Evolutionary conservation across 495 filamentous ascomycete genomes (phyloP).

Genomic region (Trichoderma reesei): DNA sequence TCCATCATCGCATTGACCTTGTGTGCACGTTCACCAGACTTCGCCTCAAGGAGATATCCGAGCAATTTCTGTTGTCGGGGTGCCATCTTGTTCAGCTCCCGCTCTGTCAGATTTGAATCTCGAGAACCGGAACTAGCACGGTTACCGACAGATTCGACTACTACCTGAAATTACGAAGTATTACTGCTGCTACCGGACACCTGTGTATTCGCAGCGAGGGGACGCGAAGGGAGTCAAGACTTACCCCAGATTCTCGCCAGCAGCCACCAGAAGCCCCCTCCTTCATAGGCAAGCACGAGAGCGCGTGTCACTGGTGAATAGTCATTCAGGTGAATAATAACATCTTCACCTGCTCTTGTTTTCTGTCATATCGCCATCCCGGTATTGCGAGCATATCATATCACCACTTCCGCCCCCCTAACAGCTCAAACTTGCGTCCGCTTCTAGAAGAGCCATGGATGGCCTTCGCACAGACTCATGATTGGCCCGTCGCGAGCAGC

Average conservation of each 20-base stretch:
- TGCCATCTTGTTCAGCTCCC: not conserved
- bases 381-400: not conserved
- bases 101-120: not conserved
- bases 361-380: not conserved
- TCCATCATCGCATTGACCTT: not conserved
- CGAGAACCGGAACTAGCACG: not conserved
- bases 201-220: not conserved
- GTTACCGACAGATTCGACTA: not conserved
- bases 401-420: not conserved
- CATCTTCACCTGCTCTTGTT: not conserved
- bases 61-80: not conserved
- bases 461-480: not conserved
- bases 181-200: not conserved
- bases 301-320: not conserved
- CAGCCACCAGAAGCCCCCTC: not conserved
- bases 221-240: not conserved
- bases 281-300: not conserved
- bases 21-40: not conserved
- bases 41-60: not conserved
- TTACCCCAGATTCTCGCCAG: not conserved
- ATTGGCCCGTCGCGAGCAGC: not conserved
- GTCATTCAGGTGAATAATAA: not conserved
- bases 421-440: constrained; percentile 7
- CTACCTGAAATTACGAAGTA: not conserved
- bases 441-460: not conserved